phyloP scores from a whole-genome alignment of 148 eudicot species.

The Euryodendron excelsum region DNA sequence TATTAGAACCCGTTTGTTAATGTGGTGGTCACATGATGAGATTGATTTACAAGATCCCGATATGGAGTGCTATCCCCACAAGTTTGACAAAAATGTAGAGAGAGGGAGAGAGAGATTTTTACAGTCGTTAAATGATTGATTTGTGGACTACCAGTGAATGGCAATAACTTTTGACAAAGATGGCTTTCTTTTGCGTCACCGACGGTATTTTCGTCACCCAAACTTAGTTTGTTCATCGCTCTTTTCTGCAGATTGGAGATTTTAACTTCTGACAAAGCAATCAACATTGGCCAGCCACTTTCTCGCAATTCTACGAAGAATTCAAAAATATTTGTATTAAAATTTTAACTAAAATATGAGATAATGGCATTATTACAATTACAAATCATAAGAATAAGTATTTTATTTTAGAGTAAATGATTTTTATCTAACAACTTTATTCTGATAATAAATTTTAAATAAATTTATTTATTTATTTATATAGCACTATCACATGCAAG shows the following conservation, averaged over 20 bases:
- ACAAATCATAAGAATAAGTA: too few species aligned
- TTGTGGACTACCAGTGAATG: not conserved
- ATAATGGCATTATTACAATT: too few species aligned
- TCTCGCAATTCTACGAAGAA: too few species aligned
- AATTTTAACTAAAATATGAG: too few species aligned
- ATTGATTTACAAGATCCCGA: not conserved
- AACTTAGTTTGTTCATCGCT: not conserved
- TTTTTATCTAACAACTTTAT: too few species aligned
- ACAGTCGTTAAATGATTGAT: not conserved
- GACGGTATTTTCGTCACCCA: not conserved
- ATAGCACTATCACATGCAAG: too few species aligned
- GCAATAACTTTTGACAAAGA: conserved; percentile 11
- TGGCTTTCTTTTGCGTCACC: not conserved
- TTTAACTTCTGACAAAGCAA: not conserved
- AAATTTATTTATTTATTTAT: too few species aligned
- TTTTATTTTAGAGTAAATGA: too few species aligned
- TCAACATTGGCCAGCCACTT: too few species aligned
- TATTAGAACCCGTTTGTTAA: not conserved
- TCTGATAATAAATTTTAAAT: too few species aligned
- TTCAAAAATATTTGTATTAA: too few species aligned
- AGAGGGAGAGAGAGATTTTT: not conserved
- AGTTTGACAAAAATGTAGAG: not conserved
- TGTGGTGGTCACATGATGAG: not conserved
- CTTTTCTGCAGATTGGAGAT: not conserved
- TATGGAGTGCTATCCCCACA: too few species aligned